Evolutionary conservation across 1,139 yeast species (phyloP), one percentile per base, ranked within the genome.

Genomic region (Diutina pseudorugosa): DNA sequence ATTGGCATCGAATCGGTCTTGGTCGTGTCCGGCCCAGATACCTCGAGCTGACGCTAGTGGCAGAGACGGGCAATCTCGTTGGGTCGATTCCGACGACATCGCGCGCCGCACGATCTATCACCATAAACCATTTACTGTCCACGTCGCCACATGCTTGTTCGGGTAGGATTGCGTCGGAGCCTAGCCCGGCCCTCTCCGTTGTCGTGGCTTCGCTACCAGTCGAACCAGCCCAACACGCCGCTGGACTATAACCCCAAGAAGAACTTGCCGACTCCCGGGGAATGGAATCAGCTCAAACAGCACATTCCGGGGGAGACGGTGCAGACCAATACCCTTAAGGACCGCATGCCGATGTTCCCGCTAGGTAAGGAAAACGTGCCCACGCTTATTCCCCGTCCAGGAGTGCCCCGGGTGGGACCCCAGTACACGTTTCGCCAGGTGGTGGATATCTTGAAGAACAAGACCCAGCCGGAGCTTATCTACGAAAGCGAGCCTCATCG

Each of bases 401-500:
- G 83, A 2, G 85, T 82, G 2, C 95, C 95, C 5, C 76, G 80
- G 50, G 86, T 83, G 2, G 83, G 86, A 1, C 73, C 77, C 16
- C 73, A 74, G 51, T 68, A 79, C 60, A 72, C 83, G 5, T 79
- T 87, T 59, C 71, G 80, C 21, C 85, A 83, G 62, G 82, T 87
- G 66, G 71, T 85, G 58, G 76, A 76, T 55, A 75, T 79, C n/a
- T 68, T 88, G 55, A 72, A 77, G 55, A 68, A 71, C 51, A 80
- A 82, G 58, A 69, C 67, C 8, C 74, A 76, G 52, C 94, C 94
- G 1, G 95, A 86, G 63, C 71, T 88, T 55, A 75, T 88, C 51
- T 88, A 88, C 65, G 91, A 85, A 70, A 82, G 90, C 36, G 95
- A 88, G 66, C 87, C 94, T 0, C 95, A 88, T 62, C 72, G 86